These are phyloP conservation scores for Cyclocybe cylindracea DNA, from an alignment of 768 basidiomycete species.

Conservation along the genomic window DNA sequence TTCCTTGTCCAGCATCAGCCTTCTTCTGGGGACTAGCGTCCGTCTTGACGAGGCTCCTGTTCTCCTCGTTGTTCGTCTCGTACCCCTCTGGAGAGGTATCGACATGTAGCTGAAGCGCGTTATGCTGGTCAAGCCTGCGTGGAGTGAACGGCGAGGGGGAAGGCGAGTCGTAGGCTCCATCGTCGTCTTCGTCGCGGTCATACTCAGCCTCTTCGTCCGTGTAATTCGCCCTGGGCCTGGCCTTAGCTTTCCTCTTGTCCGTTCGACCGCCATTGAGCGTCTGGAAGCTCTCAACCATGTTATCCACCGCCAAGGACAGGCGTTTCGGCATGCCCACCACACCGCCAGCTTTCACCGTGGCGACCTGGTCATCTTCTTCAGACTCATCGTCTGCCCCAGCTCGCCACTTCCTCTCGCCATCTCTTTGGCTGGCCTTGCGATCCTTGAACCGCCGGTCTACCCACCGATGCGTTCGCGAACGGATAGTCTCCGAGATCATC, in stretches of 20 bases:
- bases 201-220: not conserved
- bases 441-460: conserved; percentile 54
- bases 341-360: not conserved
- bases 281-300: conserved; percentile 36
- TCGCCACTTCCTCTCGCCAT: not conserved
- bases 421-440: conserved; percentile 12
- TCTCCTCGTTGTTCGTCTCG: not conserved
- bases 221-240: not conserved
- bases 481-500: conserved; percentile 52
- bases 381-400: not conserved
- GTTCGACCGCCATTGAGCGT: not conserved
- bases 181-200: not conserved
- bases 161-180: not conserved
- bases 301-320: conserved; percentile 44
- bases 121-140: not conserved
- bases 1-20: conserved; percentile 13
- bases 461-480: conserved; percentile 61
- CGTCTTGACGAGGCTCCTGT: conserved; percentile 5
- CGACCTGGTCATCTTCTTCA: not conserved
- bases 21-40: conserved; percentile 1
- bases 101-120: not conserved
- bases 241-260: not conserved
- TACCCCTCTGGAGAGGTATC: not conserved
- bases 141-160: not conserved
- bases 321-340: conserved; percentile 32